Evolutionary conservation across 768 basidiomycete genomes (phyloP), one percentile per base, ranked within the genome.

Genomic region (Suillus decipiens): DNA sequence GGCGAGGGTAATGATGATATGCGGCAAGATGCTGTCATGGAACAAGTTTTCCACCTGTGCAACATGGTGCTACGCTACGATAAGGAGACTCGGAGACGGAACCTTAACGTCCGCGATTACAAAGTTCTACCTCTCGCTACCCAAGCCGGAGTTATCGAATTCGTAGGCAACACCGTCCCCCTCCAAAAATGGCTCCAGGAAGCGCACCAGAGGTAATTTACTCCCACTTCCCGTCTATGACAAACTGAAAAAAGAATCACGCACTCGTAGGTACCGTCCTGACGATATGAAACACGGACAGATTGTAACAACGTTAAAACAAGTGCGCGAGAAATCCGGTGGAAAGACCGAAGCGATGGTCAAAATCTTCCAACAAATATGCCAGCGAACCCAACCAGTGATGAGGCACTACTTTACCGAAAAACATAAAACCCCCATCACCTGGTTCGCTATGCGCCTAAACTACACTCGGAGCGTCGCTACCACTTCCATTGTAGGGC

Each of bases 11-110:
- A 86, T 11, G 97, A 99, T 68, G 97, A 99, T 70, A 73, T 97
- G 53, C 88, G 97, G 45, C 97, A 99, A 75, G 97, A 99, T 71
- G 96, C 96, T 1, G 95, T 99, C 59, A 98, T 99, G 96, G 94
- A 98, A 70, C 97, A 99, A 75, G 94, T 97, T 2, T 99, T 99
- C 70, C 86, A 86, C 22, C 81, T 99, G 22, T 90, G 95, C 61
- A 98, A 99, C 66, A 76, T 83, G 10, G 83, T 98, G 2, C 82
- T 99, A 17, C 70, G 70, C 2, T 80, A 80, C 19, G 95, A 99
- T 73, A 81, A 87, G 37, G 87, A 92, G 68, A 95, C 95, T 0
- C 81, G 83, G 59, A 82, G 84, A 59, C 87, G 97, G 11, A 77
- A 85, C 45, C 80, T 99, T 28, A 78, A 80, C 47, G 86, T 97